A percentile compares a stretch with the other conserved stretches of the same genome.
Evolutionary conservation across 495 filamentous ascomycete genomes (phyloP).

Genomic region (Xylaria telfairii): DNA sequence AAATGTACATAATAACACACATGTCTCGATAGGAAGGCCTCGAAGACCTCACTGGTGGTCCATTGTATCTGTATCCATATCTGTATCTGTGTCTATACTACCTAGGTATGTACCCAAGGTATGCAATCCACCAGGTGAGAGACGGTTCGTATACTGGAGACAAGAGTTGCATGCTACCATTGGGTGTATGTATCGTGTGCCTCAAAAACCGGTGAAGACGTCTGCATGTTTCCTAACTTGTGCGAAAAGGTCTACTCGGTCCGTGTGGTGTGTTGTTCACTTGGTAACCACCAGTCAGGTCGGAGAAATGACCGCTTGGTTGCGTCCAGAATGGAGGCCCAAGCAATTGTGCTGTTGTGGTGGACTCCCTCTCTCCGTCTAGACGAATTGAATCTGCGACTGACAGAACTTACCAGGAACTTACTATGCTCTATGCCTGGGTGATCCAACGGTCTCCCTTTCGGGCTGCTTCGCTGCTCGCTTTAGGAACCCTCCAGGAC

Average conservation of each 20-base stretch:
- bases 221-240: slow-evolving; percentile 22
- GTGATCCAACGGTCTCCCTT: slow-evolving; percentile 19
- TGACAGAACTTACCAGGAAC: slow-evolving; percentile 8
- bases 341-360: slow-evolving; percentile 19
- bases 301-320: slow-evolving; percentile 24
- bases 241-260: slow-evolving; percentile 13
- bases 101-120: slow-evolving; percentile 5
- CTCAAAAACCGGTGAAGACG: slow-evolving; percentile 17
- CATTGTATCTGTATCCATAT: slow-evolving; percentile 14
- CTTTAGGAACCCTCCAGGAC: slow-evolving; percentile 16
- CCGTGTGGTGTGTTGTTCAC: slow-evolving; percentile 30
- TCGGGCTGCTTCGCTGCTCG: slow-evolving; percentile 7
- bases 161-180: slow-evolving; percentile 12
- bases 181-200: slow-evolving; percentile 2
- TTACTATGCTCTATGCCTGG: slow-evolving; percentile 2
- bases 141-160: slow-evolving; percentile 17
- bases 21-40: slow-evolving; percentile 16
- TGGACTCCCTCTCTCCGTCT: slow-evolving; percentile 15
- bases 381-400: slow-evolving; percentile 27
- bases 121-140: slow-evolving; percentile 4
- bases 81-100: too few species aligned
- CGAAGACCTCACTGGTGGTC: slow-evolving; percentile 15
- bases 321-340: slow-evolving; percentile 28
- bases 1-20: slow-evolving; percentile 5
- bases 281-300: slow-evolving; percentile 20